Evolutionary conservation across 805 yeast genomes (phyloP), one percentile per base, ranked within the genome.

Genomic region (Candida namnaoensis): DNA sequence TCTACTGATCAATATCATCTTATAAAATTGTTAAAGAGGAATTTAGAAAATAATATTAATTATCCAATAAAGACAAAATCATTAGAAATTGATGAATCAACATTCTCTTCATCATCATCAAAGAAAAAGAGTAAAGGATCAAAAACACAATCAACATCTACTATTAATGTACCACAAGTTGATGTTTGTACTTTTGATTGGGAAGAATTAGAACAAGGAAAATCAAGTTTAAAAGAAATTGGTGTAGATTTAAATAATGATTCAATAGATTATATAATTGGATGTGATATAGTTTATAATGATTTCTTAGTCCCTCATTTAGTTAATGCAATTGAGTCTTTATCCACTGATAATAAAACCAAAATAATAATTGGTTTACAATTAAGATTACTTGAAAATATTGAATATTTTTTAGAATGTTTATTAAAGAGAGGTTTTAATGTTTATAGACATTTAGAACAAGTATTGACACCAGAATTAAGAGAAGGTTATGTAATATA

Each of bases 211-310:
- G 69, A 63, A 0, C 47, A 47, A 13, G 77, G 74, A 0, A 19
- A 53, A 26, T 43, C 43, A 19, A 56, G 51, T 13, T 41, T 65
- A 10, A 37, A 36, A 12, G 42, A 49, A 9, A 8, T 54, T 12
- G 33, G 33, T 30, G 7, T 30, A 2, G 42, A 33, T 12, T 40
- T 41, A 0, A 45, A 36, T 4, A 45, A 48, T 0, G 35, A 34
- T 1, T 39, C 35, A 1, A 74, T 76, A 0, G 81, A 74, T 44
- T 58, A 67, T 36, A 61, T 81, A 5, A 51, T 81, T 9, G 83
- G 84, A 0, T 76, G 81, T 49, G 88, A 81, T 52, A 74, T 85
- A 6, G 68, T 81, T 4, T 81, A 81, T 60, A 81, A 81, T 50
- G 82, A 76, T 41, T 80, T 62, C 47, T 57, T 82, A 36, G 68